Conservation (phyloP, 176 grass and related monocot genomes). For the Phyllostachys edulis region DNA sequence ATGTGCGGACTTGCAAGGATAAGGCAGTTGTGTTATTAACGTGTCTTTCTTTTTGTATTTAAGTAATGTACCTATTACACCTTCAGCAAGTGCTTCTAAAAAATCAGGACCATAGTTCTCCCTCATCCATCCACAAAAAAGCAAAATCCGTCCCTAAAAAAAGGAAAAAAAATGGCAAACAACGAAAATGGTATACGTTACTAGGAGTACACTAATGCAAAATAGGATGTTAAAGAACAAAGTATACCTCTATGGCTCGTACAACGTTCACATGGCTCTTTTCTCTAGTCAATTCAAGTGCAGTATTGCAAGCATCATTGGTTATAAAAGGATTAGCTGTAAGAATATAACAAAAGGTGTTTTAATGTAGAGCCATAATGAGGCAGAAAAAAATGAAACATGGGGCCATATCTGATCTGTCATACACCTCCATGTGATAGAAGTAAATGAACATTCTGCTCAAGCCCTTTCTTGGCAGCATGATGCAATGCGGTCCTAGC, state of each 20-base stretch:
- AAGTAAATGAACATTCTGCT: conserved; percentile 70
- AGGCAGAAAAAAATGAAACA: not conserved
- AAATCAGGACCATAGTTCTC: too few relatives aligned
- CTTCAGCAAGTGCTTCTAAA: conserved; percentile 76
- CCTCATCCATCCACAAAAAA: conserved; percentile 88
- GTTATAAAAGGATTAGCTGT: conserved; percentile 80
- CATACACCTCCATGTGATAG: conserved; percentile 74
- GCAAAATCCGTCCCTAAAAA: conserved; percentile 62
- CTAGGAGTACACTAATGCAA: not conserved
- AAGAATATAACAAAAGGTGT: conserved; percentile 9
- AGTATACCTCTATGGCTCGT: conserved; percentile 81
- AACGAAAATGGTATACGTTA: not conserved
- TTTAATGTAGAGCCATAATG: not conserved
- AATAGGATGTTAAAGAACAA: conserved; percentile 1
- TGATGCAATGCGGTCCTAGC: too few relatives aligned
- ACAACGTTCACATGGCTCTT: conserved; percentile 34
- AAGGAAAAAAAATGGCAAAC: conserved; percentile 25
- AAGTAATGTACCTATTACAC: too few relatives aligned
- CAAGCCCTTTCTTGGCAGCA: too few relatives aligned
- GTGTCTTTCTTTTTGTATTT: too few relatives aligned
- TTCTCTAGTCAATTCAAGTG: conserved; percentile 92
- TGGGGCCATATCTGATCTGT: not conserved
- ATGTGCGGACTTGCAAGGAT: too few relatives aligned
- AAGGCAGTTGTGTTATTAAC: too few relatives aligned
- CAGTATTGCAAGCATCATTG: conserved; percentile 88